A percentile compares a stretch with the other conserved stretches of the same genome.
These are phyloP conservation scores for Protomyces pachydermus DNA, from an alignment of 1,139 yeast genomes.

Conservation along the genomic window DNA sequence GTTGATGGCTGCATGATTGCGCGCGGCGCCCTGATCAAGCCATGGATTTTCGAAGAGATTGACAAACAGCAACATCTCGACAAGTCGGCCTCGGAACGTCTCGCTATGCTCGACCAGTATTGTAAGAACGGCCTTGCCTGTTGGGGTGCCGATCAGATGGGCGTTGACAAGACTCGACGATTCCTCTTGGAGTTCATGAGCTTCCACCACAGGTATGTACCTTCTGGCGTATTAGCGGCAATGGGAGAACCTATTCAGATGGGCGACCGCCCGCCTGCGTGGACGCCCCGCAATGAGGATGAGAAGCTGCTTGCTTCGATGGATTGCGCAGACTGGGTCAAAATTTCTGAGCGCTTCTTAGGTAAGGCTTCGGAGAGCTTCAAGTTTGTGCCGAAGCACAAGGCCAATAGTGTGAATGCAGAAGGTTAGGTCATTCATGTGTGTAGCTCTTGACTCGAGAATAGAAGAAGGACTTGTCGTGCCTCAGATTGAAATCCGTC, in stretches of 20 bases:
- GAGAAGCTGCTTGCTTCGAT: slow-evolving; percentile 83
- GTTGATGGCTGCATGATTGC: slow-evolving; percentile 97
- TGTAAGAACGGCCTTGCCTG: slow-evolving; percentile 83
- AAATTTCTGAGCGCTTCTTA: slow-evolving; percentile 89
- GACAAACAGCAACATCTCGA: slow-evolving; percentile 85
- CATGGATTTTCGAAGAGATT: slow-evolving; percentile 97
- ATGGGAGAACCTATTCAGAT: slow-evolving; percentile 65
- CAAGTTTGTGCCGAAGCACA: slow-evolving; percentile 85
- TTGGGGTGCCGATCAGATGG: slow-evolving; percentile 98
- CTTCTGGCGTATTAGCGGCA: slow-evolving; percentile 84
- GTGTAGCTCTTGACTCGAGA: slow-evolving; percentile 13
- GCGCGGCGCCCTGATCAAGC: slow-evolving; percentile 93
- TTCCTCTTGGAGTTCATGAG: slow-evolving; percentile 91
- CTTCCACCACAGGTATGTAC: slow-evolving; percentile 89
- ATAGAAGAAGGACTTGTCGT: slow-evolving; percentile 13
- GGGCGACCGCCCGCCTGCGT: slow-evolving; percentile 88
- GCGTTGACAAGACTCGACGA: slow-evolving; percentile 80
- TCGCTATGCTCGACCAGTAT: slow-evolving; percentile 64
- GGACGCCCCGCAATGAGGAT: slow-evolving; percentile 91
- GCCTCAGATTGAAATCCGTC: slow-evolving; percentile 11
- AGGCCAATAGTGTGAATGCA: slow-evolving; percentile 68
- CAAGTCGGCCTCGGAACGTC: slow-evolving; percentile 81
- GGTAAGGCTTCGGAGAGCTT: slow-evolving; percentile 77
- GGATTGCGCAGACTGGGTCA: slow-evolving; percentile 92
- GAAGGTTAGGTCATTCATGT: slow-evolving; percentile 26